Base-by-base conservation (phyloP, 176 grass and related monocot species). In the Tillandsia fasciculata region DNA sequence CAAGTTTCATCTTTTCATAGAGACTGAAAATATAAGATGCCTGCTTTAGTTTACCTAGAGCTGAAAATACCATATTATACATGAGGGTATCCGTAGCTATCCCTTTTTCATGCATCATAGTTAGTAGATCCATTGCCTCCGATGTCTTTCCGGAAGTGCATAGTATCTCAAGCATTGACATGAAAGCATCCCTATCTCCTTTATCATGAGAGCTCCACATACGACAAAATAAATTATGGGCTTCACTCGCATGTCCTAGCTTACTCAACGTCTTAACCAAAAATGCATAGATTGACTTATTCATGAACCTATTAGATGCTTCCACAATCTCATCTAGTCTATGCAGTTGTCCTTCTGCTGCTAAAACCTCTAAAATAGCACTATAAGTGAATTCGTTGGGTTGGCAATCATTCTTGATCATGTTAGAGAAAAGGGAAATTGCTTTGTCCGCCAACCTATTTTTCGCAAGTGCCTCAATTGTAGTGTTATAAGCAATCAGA, bases 61-160 rank as follows among this genome's bases (percentile, higher is more conserved):
- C 84, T 71, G 86, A 92, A 83, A 97, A 85, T 18, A 92, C 80
- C 86, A 90, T 81, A 78, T 97, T 97, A 73, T 97, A 90, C 89
- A 92, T 97, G 28, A 65, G 12, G 74, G 87, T 72, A 81, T 97
- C 84, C 48, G 79, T 74, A 77, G 56, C 54, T 81, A 97, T 87
- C 48, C 81, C 94, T 59, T 90, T 97, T 78, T 92, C 82, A 78
- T 84, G 79, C 81, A 97, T 90, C 80, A 87, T 90, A 64, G 74
- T 72, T 67, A 92, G 64, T 53, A 97, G 80, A 83, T 97, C 89
- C 66, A 92, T 82, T 67, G 94, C 94, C 59, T 97, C 94, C 70
- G 66, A 51, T 70, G 86, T 90, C 88, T 92, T 97, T 75, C 82
- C 81, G 78, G 88, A 75, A 84, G 80, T 86, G 52, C 94, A 97